Evolutionary conservation across 2,329 filamentous ascomycete species (phyloP).

Genomic region (Chrysoporthe puriensis): DNA sequence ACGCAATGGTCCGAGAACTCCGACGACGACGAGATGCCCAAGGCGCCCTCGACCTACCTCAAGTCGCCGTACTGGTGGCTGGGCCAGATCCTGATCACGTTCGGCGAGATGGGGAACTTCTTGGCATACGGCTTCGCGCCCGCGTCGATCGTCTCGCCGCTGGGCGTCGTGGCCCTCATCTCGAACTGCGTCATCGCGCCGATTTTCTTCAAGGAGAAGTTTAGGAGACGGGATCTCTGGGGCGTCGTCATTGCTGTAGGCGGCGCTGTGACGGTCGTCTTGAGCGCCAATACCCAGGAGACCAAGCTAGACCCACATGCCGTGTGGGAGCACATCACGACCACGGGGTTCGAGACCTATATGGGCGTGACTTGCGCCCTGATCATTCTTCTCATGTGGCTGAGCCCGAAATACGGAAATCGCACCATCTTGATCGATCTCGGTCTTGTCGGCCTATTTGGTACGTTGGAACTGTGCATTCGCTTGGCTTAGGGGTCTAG

Average conservation of each 20-base stretch:
- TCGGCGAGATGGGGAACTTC: slow-evolving; percentile 96
- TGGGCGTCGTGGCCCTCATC: slow-evolving; percentile 94
- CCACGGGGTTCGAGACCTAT: slow-evolving; percentile 89
- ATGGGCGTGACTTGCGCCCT: slow-evolving; percentile 74
- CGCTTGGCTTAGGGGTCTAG: slow-evolving; percentile 13
- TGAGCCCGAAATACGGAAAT: slow-evolving; percentile 81
- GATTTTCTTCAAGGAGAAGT: slow-evolving; percentile 87
- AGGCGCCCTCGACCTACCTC: slow-evolving; percentile 72
- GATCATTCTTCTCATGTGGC: slow-evolving; percentile 78
- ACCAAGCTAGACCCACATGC: slow-evolving; percentile 88
- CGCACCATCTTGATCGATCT: slow-evolving; percentile 89
- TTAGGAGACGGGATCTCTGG: slow-evolving; percentile 81
- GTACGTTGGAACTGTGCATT: slow-evolving; percentile 51
- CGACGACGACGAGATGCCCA: slow-evolving; percentile 38
- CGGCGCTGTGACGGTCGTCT: slow-evolving; percentile 88
- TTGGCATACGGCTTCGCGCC: slow-evolving; percentile 96
- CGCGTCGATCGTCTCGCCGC: slow-evolving; percentile 92
- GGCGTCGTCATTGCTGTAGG: slow-evolving; percentile 86
- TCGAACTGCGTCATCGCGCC: slow-evolving; percentile 98
- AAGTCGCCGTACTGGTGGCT: slow-evolving; percentile 95
- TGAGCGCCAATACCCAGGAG: slow-evolving; percentile 88
- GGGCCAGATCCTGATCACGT: slow-evolving; percentile 87
- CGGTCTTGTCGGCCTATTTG: slow-evolving; percentile 90
- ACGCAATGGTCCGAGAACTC: slow-evolving; percentile 44
- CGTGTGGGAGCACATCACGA: slow-evolving; percentile 86